phyloP scores from a whole-genome alignment of 352 stramenopile genomes.

The Globisporangium irregulare region DNA sequence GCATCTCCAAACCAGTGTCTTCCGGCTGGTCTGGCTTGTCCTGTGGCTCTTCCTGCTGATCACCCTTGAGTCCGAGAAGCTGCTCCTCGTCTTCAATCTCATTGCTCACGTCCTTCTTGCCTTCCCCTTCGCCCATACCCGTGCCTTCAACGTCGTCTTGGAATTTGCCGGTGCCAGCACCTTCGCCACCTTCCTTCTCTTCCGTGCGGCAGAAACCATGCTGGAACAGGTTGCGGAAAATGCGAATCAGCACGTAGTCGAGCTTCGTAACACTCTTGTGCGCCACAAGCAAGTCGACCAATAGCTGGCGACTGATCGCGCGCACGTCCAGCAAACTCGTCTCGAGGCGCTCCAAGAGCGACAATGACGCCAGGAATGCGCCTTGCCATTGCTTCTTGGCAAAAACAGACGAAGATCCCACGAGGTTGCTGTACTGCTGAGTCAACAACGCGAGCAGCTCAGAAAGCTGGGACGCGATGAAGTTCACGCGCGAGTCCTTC shows the following conservation, averaged over 20 bases:
- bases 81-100: conserved; percentile 99
- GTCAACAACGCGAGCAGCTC: conserved; percentile 44
- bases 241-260: conserved; percentile 92
- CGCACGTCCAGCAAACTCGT: conserved; percentile 60
- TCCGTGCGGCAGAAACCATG: conserved; percentile 95
- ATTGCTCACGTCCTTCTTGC: conserved; percentile 98
- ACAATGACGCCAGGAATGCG: conserved; percentile 42
- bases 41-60: conserved; percentile 84
- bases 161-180: conserved; percentile 88
- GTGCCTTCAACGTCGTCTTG: conserved; percentile 98
- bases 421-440: conserved; percentile 43
- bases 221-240: conserved; percentile 96
- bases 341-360: conserved; percentile 58
- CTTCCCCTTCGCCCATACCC: conserved; percentile 99
- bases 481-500: conserved; percentile 73
- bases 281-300: conserved; percentile 74
- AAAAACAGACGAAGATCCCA: conserved; percentile 18
- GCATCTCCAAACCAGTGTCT: conserved; percentile 99
- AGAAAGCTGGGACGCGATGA: conserved; percentile 59
- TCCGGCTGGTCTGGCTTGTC: conserved; percentile 88
- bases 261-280: conserved; percentile 94
- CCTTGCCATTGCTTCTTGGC: conserved; percentile 22
- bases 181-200: conserved; percentile 87
- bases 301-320: conserved; percentile 74
- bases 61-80: conserved; percentile 96